Percentiles rank a stretch among this genome's conserved stretches.
These are phyloP conservation scores for Arthrobotrys iridis DNA, from an alignment of 2,329 filamentous ascomycete species.

Conservation along the genomic window DNA sequence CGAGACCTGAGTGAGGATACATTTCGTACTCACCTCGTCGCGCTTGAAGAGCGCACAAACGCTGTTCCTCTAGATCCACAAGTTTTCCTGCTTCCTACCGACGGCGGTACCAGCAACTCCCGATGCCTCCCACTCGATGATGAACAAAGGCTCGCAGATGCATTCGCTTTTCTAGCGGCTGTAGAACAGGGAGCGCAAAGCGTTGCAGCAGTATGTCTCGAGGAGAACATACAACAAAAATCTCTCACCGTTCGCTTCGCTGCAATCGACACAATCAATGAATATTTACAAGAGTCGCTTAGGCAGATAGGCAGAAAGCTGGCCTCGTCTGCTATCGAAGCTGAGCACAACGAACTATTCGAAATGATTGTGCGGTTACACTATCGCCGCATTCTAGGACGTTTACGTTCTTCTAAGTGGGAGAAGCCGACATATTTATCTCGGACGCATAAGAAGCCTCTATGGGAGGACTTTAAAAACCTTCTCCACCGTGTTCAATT, in stretches of 20 bases:
- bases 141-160: conserved; percentile 59
- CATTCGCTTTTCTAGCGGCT: conserved; percentile 59
- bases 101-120: conserved; percentile 3
- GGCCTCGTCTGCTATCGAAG: background rate
- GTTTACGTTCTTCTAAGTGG: conserved; percentile 35
- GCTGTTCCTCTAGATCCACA: conserved; percentile 53
- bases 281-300: conserved; percentile 14
- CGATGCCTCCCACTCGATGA: conserved; percentile 55
- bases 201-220: conserved; percentile 59
- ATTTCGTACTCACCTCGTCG: conserved; percentile 26
- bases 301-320: background rate
- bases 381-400: conserved; percentile 20
- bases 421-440: conserved; percentile 33
- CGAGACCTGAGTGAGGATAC: conserved; percentile 21
- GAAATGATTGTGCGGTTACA: conserved; percentile 6
- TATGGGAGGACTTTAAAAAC: conserved; percentile 37
- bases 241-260: conserved; percentile 56
- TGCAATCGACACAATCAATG: conserved; percentile 43
- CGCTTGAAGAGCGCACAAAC: conserved; percentile 31
- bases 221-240: conserved; percentile 53
- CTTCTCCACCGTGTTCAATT: conserved; percentile 38
- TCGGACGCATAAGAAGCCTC: conserved; percentile 31
- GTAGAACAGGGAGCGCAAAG: conserved; percentile 58
- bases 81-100: conserved; percentile 25
- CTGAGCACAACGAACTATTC: background rate